Evolutionary conservation across 306 rosid species (phyloP).

Genomic region (Quercus rubra): DNA sequence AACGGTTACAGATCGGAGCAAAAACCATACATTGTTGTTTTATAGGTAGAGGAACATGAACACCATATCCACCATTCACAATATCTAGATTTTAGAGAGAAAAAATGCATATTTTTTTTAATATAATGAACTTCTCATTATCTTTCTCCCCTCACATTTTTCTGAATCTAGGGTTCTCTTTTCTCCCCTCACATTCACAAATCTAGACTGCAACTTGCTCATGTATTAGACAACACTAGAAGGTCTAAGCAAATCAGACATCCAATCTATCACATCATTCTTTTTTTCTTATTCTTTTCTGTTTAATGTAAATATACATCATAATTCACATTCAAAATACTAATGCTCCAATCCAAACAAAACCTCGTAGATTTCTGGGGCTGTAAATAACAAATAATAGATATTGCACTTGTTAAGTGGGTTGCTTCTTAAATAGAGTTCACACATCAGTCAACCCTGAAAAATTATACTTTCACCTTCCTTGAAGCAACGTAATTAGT

Average conservation of each 20-base stretch:
- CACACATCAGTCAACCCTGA: neutral
- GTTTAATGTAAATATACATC: neutral
- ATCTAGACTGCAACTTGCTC: neutral
- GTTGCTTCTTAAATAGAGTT: neutral
- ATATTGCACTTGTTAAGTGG: neutral
- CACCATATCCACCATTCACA: neutral
- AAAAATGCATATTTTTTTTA: neutral
- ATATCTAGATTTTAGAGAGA: neutral
- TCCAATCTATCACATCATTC: neutral
- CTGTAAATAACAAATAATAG: neutral
- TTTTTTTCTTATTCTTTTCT: neutral
- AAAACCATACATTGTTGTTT: neutral
- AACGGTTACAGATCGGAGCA: neutral
- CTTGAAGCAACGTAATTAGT: conserved; percentile 2
- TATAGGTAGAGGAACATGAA: neutral
- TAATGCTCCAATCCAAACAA: neutral
- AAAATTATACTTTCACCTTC: neutral
- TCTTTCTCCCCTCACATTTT: neutral
- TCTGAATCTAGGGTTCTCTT: neutral
- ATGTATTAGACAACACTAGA: neutral
- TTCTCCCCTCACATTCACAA: neutral
- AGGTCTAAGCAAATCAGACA: neutral
- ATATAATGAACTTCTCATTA: neutral
- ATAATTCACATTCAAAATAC: neutral
- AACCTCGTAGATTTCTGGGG: neutral